These are phyloP conservation scores for Pyracantha coccinea DNA, from an alignment of 331 rosid species.

Conservation along the genomic window DNA sequence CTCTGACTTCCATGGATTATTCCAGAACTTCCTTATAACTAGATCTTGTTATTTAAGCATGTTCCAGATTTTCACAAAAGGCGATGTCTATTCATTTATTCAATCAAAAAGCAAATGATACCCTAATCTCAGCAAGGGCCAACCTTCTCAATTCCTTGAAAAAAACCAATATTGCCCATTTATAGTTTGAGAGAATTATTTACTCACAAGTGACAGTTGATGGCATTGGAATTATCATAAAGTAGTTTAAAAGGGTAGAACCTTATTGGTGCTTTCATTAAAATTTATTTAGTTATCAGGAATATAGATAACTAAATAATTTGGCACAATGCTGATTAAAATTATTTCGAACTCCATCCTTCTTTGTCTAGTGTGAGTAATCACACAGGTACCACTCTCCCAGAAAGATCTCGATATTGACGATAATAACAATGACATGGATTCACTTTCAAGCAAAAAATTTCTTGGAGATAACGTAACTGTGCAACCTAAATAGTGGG, in stretches of 20 bases:
- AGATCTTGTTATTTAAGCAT: background rate
- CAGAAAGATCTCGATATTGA: background rate
- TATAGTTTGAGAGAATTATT: background rate
- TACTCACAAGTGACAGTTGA: background rate
- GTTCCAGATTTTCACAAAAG: background rate
- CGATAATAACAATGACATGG: background rate
- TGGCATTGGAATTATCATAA: background rate
- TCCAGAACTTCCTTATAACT: background rate
- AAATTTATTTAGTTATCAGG: background rate
- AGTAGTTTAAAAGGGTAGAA: background rate
- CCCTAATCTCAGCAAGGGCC: background rate
- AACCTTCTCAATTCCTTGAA: background rate
- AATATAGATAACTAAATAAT: background rate
- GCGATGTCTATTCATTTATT: background rate
- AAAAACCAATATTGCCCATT: background rate
- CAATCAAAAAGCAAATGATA: background rate
- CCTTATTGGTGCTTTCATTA: background rate
- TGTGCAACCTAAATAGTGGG: background rate
- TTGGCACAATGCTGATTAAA: background rate
- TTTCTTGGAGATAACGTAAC: background rate
- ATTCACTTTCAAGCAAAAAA: background rate
- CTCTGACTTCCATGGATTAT: background rate
- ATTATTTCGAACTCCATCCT: background rate
- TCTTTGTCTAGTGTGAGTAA: background rate
- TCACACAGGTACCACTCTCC: background rate